phyloP scores from a whole-genome alignment of 2,329 filamentous ascomycete genomes.

The Sordariomycetes sp. region DNA sequence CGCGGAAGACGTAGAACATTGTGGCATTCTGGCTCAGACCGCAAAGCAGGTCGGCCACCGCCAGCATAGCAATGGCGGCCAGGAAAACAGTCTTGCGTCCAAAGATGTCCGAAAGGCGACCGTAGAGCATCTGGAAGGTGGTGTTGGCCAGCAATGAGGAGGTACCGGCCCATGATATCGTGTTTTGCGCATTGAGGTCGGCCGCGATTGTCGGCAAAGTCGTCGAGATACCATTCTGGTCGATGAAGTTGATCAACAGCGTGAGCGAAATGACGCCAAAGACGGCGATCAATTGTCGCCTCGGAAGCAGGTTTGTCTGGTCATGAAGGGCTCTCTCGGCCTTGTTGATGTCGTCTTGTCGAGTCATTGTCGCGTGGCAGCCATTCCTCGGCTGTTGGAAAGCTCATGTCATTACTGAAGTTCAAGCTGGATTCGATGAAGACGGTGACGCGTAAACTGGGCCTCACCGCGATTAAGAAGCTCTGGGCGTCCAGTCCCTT shows the following conservation, averaged over 20 bases:
- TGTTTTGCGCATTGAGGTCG: constrained; percentile 34
- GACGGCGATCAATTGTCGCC: constrained; percentile 36
- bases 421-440: too few relatives aligned
- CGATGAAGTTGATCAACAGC: constrained; percentile 44
- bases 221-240: constrained; percentile 45
- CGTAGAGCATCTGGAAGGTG: constrained; percentile 56
- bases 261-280: constrained; percentile 34
- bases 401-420: too few relatives aligned
- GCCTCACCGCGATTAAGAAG: not conserved
- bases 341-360: constrained; percentile 3
- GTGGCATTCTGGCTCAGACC: constrained; percentile 44
- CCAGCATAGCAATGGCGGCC: constrained; percentile 39
- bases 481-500: not conserved
- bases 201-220: constrained; percentile 41
- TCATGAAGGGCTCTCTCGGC: constrained; percentile 39
- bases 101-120: constrained; percentile 51
- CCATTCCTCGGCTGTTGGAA: too few relatives aligned
- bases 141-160: constrained; percentile 47
- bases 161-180: constrained; percentile 47
- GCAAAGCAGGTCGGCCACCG: constrained; percentile 49
- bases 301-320: constrained; percentile 48
- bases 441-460: not conserved
- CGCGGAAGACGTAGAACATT: constrained; percentile 54
- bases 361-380: too few relatives aligned
- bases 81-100: constrained; percentile 51